Percentiles rank a stretch among this genome's conserved stretches.
These are phyloP conservation scores for Ustilago trichophora DNA, from an alignment of 1,284 basidiomycete species.

Conservation along the genomic window DNA sequence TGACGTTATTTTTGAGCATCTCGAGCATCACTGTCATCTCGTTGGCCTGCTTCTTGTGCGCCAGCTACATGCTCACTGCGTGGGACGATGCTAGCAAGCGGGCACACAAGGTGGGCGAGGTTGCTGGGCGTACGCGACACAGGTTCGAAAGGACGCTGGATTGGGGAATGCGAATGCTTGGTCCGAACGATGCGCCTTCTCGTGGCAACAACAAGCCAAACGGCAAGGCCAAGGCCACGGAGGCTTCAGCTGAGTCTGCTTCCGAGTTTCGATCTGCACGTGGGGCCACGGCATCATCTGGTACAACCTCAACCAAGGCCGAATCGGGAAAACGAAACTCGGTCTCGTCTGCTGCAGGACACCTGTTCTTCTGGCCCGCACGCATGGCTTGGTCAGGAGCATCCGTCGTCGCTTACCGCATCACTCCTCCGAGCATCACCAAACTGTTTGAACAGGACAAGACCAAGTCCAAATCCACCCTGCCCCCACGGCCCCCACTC, in stretches of 20 bases:
- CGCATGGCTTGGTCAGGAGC: conserved; percentile 29
- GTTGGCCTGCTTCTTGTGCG: conserved; percentile 47
- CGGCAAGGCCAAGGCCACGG: no score
- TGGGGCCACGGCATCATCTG: not conserved
- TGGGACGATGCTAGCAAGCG: conserved; percentile 54
- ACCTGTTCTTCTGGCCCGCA: conserved; percentile 26
- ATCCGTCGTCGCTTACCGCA: conserved; percentile 9
- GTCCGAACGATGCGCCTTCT: not conserved
- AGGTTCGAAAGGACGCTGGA: conserved; percentile 33
- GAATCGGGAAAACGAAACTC: not conserved
- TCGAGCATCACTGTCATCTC: conserved; percentile 53
- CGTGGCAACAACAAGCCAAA: not conserved
- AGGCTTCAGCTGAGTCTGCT: not conserved
- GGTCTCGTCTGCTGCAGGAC: conserved; percentile 4
- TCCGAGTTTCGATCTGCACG: conserved; percentile 3
- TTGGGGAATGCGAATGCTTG: conserved; percentile 50
- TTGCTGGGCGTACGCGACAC: conserved; percentile 30
- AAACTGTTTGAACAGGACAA: conserved; percentile 11
- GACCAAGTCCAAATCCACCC: conserved; percentile 11
- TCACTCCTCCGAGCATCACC: conserved; percentile 16
- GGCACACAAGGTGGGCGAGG: conserved; percentile 33
- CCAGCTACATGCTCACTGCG: conserved; percentile 52
- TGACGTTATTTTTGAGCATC: conserved; percentile 55
- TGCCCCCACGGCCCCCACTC: conserved; percentile 57
- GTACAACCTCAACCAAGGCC: not conserved